Conservation (phyloP, 441 rosid species). For the Arabidopsis hybrid region DNA sequence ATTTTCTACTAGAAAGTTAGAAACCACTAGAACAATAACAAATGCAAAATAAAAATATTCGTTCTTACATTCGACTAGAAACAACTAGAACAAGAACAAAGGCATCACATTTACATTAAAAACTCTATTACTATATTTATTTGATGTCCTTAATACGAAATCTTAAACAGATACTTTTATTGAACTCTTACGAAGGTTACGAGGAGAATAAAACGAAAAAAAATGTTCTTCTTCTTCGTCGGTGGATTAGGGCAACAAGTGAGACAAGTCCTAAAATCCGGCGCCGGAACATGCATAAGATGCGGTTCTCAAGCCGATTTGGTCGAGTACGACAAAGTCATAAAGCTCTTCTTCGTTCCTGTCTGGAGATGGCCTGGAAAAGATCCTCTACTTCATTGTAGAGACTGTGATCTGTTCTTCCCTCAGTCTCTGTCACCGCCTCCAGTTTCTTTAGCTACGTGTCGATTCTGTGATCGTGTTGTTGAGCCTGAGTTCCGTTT, state of each 20-base stretch:
- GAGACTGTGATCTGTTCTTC: slow-evolving; percentile 66
- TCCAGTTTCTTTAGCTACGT: slow-evolving; percentile 44
- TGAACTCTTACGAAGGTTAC: background rate
- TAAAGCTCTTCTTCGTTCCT: slow-evolving; percentile 84
- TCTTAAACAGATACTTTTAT: background rate
- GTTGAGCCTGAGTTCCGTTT: slow-evolving; percentile 67
- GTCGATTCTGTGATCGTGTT: slow-evolving; percentile 62
- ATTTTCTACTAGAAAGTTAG: too few relatives aligned
- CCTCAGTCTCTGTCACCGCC: slow-evolving; percentile 53
- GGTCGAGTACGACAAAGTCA: slow-evolving; percentile 81
- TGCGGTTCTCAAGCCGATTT: slow-evolving; percentile 83
- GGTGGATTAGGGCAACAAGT: slow-evolving; percentile 88
- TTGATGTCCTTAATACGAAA: background rate
- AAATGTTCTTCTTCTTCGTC: slow-evolving; percentile 83
- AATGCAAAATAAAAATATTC: too few relatives aligned
- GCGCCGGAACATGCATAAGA: slow-evolving; percentile 70
- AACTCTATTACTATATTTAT: background rate
- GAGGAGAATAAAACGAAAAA: background rate
- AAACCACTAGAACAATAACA: too few relatives aligned
- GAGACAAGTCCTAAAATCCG: slow-evolving; percentile 67
- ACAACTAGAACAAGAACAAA: background rate
- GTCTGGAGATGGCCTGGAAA: slow-evolving; percentile 86
- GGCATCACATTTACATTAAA: background rate
- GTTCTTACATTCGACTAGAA: background rate
- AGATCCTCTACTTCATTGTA: slow-evolving; percentile 64